Evolutionary conservation across 2,329 filamentous ascomycete species (phyloP), one percentile per base, ranked within the genome.

Genomic region (Emergomyces africanus): DNA sequence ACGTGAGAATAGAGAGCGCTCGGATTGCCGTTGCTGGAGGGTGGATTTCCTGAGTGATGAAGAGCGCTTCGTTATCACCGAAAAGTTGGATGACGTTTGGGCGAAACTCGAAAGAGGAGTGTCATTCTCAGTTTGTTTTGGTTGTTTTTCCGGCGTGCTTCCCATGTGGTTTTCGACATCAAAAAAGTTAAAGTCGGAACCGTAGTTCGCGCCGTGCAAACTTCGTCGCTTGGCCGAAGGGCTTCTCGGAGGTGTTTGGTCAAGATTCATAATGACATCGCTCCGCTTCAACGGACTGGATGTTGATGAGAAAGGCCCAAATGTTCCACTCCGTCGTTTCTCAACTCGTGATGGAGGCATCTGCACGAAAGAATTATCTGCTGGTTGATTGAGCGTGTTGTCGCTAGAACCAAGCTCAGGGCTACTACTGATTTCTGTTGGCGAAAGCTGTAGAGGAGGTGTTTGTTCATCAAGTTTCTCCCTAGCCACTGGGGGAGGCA

Each of bases 151-250:
- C 20, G 65, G 59, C 48, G 71, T 70, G 56, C 66, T 60, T 62
- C 68, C 60, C 57, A 65, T 55, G 63, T 60, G 64, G 57, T 67
- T 64, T 48, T 72, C 69, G 51, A 68, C 71, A 59, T 91, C 89
- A 70, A 95, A 95, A 39, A 95, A 84, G 70, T 84, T 90, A 69
- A 89, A 87, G 65, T 84, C 81, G 30, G 77, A 71, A 51, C 79
- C 79, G 62, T 86, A 78, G 65, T 76, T 82, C n/a, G 85, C 79
- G 49, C 87, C 87, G 70, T 96, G 89, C 66, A 95, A 75, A 73
- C 91, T 96, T 67, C 94, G 84, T 64, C 94, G 83, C 78, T 96
- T 96, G 53, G 91, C 89, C 61, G 92, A 88, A 0, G 94, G 92
- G 68, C 65, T 88, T 88, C 59, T 88, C 79, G 66, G 44, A 23